A percentile compares a stretch with the other conserved stretches of the same genome.
phyloP scores from a whole-genome alignment of 164 flowering plant genomes.

The Vitis vinifera region ASM3070453v1 NC_081820.1:26165001-26165500 shows the following conservation, averaged over 20 bases:
- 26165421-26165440: slow-evolving; percentile 30
- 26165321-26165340: neutral
- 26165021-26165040: no score
- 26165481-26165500: slow-evolving; percentile 21
- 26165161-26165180: slow-evolving; percentile 23
- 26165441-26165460: slow-evolving; percentile 27
- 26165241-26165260: slow-evolving; percentile 4
- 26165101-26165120: slow-evolving; percentile 14
- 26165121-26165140: slow-evolving; percentile 24
- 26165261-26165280: slow-evolving; percentile 9
- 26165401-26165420: slow-evolving; percentile 21
- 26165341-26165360: slow-evolving; percentile 1
- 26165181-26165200: slow-evolving; percentile 32
- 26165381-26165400: slow-evolving; percentile 23
- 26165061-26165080: no score
- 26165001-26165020: no score
- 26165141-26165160: slow-evolving; percentile 24
- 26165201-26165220: slow-evolving; percentile 22
- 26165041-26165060: no score
- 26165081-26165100: slow-evolving; percentile 9
- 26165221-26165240: slow-evolving; percentile 16
- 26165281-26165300: slow-evolving; percentile 36
- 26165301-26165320: slow-evolving; percentile 18
- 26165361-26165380: slow-evolving; percentile 34
- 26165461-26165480: slow-evolving; percentile 17